A percentile compares a stretch with the other conserved stretches of the same genome.
Evolutionary conservation across 176 grass and related monocot genomes (phyloP).

Genomic region (Triticum dicoccoides): DNA sequence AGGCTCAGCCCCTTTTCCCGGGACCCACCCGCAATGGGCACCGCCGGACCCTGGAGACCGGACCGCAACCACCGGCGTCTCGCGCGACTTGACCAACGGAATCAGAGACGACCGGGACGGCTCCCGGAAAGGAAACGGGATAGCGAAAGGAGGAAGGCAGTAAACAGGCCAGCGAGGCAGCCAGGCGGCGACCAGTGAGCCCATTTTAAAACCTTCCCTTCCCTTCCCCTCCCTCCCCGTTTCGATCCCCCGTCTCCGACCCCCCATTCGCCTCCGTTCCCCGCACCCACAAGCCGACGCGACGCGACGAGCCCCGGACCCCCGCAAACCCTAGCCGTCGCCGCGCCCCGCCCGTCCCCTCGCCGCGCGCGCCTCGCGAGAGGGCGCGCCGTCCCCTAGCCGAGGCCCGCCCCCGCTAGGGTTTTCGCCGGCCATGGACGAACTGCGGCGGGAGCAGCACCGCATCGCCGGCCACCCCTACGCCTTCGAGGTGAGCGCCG

Average conservation of each 20-base stretch:
- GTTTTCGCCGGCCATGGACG: slow-evolving; percentile 31
- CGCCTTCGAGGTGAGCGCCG: slow-evolving; percentile 52
- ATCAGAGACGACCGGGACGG: neutral
- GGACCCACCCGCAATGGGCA: neutral
- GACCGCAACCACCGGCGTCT: neutral
- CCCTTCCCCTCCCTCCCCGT: neutral
- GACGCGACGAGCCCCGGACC: slow-evolving; percentile 1
- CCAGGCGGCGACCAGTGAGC: neutral
- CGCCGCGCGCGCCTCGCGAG: neutral
- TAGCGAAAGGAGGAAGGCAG: neutral
- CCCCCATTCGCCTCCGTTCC: slow-evolving; percentile 1
- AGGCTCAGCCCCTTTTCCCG: no score
- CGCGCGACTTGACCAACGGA: neutral
- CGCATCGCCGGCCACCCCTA: slow-evolving; percentile 22
- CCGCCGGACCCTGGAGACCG: neutral
- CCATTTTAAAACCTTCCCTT: slow-evolving; percentile 44
- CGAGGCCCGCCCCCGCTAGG: slow-evolving; percentile 6
- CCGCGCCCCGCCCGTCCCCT: neutral
- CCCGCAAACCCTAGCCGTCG: slow-evolving; percentile 23
- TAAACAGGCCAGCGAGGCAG: slow-evolving; percentile 10
- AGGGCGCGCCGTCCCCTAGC: neutral
- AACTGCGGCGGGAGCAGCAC: slow-evolving; percentile 5
- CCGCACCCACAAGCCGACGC: neutral
- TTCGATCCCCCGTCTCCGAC: slow-evolving; percentile 4
- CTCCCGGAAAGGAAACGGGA: slow-evolving; percentile 7